Evolutionary conservation across 805 yeast genomes (phyloP), one percentile per base, ranked within the genome.

Genomic region (Tanozyma kutaoensis): DNA sequence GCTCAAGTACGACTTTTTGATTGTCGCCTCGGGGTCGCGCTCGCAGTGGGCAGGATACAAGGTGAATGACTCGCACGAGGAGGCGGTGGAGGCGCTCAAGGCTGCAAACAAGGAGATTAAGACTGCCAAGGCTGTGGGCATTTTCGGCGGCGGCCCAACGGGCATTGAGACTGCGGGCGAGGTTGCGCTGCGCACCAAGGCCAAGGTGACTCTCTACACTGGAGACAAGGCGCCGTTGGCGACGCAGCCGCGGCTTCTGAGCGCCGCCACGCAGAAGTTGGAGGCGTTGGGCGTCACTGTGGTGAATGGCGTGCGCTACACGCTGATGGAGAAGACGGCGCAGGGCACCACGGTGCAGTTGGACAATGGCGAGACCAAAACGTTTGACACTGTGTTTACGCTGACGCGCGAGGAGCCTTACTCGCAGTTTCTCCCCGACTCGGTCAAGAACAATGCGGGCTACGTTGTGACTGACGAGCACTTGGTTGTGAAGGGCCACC

Each of bases 161-260:
- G 61, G 60, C 4, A 58, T 55, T 8, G 64, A 58, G 31, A 24
- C 41, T 9, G 51, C 59, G 6, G 60, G 57, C 8, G 66, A 58
- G 28, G 37, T 58, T 18, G 60, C 48, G 3, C 30, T 19, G 12
- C 27, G 22, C 10, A 26, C 27, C 5, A 25, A 28, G 11, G 38
- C 43, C 18, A 23, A 40, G 8, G 49, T 54, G 13, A 42, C 45
- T 10, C 36, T 54, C 22, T 48, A 41, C 35, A 42, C 55, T 11
- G 53, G 52, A 3, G 21, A 28, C 5, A 14, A 26, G 13, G 37
- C 19, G 14, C 42, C 20, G 11, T 26, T 19, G 38, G 29, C 14
- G 49, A 8, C 31, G 20, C 12, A 15, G 24, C 20, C 22, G 14
- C 27, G 15, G 13, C 24, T 29, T 20, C 23, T 27, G 9, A 26